These are phyloP conservation scores for Trichopus zeylanicus DNA, from an alignment of 116 monocot species.

Conservation along the genomic window DNA sequence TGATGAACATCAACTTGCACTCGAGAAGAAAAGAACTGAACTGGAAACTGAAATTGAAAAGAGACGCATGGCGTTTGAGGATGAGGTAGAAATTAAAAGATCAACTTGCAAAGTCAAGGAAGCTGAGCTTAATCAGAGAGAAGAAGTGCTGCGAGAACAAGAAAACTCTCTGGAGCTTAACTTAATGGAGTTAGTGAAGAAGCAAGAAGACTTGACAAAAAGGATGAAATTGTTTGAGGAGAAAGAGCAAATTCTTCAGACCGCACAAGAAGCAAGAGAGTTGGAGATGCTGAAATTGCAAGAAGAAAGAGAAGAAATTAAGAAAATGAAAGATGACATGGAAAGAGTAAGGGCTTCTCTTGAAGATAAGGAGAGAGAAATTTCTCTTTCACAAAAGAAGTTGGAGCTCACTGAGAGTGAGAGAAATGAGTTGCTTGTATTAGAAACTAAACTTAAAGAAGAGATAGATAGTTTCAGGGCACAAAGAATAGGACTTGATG, in stretches of 20 bases:
- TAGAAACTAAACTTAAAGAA: conserved; percentile 77
- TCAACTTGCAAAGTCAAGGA: conserved; percentile 19
- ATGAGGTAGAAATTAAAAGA: conserved; percentile 42
- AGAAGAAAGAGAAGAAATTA: conserved; percentile 44
- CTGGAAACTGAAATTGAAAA: conserved; percentile 63
- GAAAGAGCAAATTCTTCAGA: conserved; percentile 34
- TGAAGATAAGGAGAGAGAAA: conserved; percentile 44
- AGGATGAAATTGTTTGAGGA: conserved; percentile 46
- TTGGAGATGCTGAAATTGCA: conserved; percentile 27
- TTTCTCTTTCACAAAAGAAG: conserved; percentile 33
- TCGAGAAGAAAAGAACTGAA: conserved; percentile 39
- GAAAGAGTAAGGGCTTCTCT: conserved; percentile 36
- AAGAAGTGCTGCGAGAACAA: conserved; percentile 24
- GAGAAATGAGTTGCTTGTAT: conserved; percentile 45
- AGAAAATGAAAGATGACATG: conserved; percentile 34
- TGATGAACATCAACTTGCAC: conserved; percentile 33
- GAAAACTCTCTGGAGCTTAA: conserved; percentile 28
- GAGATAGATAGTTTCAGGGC: conserved; percentile 82
- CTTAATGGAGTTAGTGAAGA: conserved; percentile 29
- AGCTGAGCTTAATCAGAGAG: conserved; percentile 30
- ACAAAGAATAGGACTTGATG: conserved; percentile 49
- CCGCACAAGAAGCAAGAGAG: conserved; percentile 22
- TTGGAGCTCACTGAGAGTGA: conserved; percentile 45
- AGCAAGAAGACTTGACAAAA: conserved; percentile 29
- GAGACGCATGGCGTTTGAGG: conserved; percentile 33